These are phyloP conservation scores for Neurospora intermedia DNA, from an alignment of 495 filamentous ascomycete species.

Conservation along the genomic window DNA sequence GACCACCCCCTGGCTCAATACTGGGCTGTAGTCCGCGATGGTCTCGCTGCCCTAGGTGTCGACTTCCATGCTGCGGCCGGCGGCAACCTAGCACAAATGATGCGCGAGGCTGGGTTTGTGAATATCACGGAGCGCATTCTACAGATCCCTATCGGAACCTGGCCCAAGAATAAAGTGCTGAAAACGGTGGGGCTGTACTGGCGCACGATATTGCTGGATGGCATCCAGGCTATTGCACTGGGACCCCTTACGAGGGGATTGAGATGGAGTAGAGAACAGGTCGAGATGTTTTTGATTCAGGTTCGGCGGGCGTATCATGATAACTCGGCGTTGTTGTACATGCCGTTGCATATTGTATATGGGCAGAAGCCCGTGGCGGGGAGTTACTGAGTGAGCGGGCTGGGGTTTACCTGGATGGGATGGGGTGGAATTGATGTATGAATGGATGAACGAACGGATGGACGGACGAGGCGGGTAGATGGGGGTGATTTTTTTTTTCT, in stretches of 20 bases:
- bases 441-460: not conserved
- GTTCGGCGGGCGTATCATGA: constrained; percentile 38
- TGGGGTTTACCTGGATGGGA: not conserved
- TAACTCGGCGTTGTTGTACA: constrained; percentile 31
- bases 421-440: not conserved
- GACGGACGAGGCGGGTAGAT: not conserved
- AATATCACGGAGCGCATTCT: constrained; percentile 48
- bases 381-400: constrained; percentile 1
- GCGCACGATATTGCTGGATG: constrained; percentile 48
- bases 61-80: constrained; percentile 40
- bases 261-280: constrained; percentile 34
- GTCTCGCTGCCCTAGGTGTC: constrained; percentile 35
- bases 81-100: constrained; percentile 35
- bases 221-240: constrained; percentile 51
- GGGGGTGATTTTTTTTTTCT: not conserved
- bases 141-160: constrained; percentile 56
- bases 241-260: constrained; percentile 50
- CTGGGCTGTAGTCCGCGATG: constrained; percentile 34
- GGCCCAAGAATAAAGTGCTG: constrained; percentile 51
- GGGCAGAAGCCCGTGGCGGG: constrained; percentile 31
- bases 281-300: constrained; percentile 35
- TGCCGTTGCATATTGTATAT: constrained; percentile 41
- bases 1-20: constrained; percentile 42
- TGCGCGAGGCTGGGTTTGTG: constrained; percentile 46
- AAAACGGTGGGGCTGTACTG: constrained; percentile 52